Evolutionary conservation across 192 early-diverging fungal genomes (phyloP).

Genomic region (Backusella westeae): DNA sequence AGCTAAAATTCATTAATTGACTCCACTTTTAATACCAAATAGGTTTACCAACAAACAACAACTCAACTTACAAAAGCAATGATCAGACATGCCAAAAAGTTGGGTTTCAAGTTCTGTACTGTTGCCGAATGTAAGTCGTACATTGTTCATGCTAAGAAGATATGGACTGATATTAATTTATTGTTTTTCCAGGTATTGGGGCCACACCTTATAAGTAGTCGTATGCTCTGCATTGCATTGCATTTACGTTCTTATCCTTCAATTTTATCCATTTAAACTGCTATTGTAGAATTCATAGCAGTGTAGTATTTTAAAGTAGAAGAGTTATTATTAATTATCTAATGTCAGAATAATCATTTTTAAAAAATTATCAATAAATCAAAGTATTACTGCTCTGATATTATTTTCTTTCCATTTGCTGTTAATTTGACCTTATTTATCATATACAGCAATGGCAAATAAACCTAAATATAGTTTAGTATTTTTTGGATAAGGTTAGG

Average conservation of each 20-base stretch:
- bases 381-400: neutral
- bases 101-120: slow-evolving; percentile 20
- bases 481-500: no score
- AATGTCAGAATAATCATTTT: neutral
- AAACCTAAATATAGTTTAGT: no score
- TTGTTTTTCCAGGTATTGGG: neutral
- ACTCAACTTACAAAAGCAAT: neutral
- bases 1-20: no score
- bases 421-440: no score
- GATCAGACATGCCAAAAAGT: neutral
- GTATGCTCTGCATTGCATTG: neutral
- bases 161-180: neutral
- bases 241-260: neutral
- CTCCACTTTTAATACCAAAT: neutral
- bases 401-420: neutral
- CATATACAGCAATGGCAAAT: no score
- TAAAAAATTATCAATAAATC: no score
- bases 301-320: neutral
- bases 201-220: neutral
- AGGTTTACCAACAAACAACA: slow-evolving; percentile 21
- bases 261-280: neutral
- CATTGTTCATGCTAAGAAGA: neutral
- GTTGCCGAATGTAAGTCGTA: slow-evolving; percentile 24
- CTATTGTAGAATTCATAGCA: neutral
- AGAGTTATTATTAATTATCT: neutral